Percentiles rank a stretch among this genome's conserved stretches.
These are phyloP conservation scores for Podospora comata DNA, from an alignment of 495 filamentous ascomycete species.

Conservation along the genomic window DNA sequence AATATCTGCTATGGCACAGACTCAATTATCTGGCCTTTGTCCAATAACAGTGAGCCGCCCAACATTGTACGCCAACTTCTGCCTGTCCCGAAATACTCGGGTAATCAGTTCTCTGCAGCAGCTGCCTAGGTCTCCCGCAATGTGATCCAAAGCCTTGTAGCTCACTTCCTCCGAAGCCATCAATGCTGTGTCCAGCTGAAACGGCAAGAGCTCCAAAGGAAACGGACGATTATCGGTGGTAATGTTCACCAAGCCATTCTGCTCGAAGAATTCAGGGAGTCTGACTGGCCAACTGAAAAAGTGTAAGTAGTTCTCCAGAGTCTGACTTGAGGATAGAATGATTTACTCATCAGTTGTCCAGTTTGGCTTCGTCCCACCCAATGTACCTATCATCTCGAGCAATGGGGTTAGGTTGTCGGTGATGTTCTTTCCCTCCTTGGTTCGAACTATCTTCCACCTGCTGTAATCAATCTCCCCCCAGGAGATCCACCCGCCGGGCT, in stretches of 20 bases:
- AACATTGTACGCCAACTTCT: neutral
- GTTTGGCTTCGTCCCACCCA: neutral
- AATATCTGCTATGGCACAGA: neutral
- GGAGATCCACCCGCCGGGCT: neutral
- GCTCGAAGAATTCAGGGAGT: neutral
- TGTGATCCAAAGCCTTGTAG: neutral
- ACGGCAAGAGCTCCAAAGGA: neutral
- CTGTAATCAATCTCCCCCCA: neutral
- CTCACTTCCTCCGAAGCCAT: neutral
- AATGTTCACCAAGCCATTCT: neutral
- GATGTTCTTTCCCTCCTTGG: neutral
- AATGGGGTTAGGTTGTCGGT: neutral
- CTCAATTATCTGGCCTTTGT: neutral
- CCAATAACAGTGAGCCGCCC: neutral
- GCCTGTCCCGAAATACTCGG: neutral
- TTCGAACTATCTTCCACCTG: neutral
- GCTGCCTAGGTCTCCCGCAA: neutral
- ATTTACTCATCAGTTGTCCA: neutral
- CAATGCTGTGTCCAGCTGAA: neutral
- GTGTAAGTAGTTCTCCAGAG: neutral
- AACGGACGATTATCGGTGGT: neutral
- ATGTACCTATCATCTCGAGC: neutral
- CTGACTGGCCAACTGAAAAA: neutral
- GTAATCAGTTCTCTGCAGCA: neutral
- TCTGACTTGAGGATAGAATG: neutral